Evolutionary conservation across 495 filamentous ascomycete species (phyloP), one percentile per base, ranked within the genome.

Genomic region (Pseudevernia furfuracea): DNA sequence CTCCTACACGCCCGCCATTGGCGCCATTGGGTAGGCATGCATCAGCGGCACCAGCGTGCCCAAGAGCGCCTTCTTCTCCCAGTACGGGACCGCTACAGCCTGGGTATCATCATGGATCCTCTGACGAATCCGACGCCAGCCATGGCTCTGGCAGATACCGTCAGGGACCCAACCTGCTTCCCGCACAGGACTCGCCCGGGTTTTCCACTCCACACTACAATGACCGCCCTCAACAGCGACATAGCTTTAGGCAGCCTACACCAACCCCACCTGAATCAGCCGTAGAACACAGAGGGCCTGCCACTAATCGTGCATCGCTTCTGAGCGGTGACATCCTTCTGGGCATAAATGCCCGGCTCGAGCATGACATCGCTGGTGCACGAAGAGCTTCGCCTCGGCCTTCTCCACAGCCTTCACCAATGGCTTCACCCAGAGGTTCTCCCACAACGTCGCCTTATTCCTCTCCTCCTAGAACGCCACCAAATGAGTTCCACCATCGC

Each of bases 401-500:
- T 19, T 64, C 62, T 30, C 62, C 62, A 32, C 56, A 39, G 15
- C 61, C 46, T 15, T 63, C 61, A 0, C 61, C 61, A 39, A 25
- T 56, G n/a, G 38, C 56, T n/a, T 65, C 59, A n/a, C 65, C 68
- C 14, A 63, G 60, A 34, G 48, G 32, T 19, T 70, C 66, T 57
- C 69, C 66, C 14, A 62, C 49, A 62, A 34, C 56, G 7, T 68
- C 64, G 19, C 68, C 70, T 43, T 44, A 46, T n/a, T 19, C 61
- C 6, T 72, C 71, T 37, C 71, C 71, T 28, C 66, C 66, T 23
- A 61, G 61, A 37, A 72, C 64, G 11, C 70, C 70, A 11, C 67
- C 69, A 21, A 58, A 60, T 39, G 55, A 59, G 4, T 19, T 23
- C 23, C 46, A 49, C 30, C 38, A 59, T 34, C 60, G 48, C 48